Conservation (phyloP, 441 rosid species). For the Gossypium armourianum region DNA sequence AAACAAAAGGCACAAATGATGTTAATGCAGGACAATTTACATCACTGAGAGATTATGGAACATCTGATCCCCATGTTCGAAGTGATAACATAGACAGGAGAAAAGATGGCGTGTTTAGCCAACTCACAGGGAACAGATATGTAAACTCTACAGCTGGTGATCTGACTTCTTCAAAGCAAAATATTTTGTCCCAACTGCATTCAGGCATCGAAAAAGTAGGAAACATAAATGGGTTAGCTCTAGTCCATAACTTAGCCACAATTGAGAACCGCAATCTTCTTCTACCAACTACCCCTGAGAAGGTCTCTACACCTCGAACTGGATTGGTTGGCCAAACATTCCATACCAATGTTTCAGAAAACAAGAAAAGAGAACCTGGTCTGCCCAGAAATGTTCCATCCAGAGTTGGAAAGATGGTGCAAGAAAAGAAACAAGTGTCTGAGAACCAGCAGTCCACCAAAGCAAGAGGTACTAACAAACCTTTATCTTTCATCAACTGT, state of each 20-base stretch:
- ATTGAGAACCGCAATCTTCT: conserved; percentile 20
- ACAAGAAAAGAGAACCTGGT: conserved; percentile 23
- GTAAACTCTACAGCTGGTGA: conserved; percentile 17
- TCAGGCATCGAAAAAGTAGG: conserved; percentile 19
- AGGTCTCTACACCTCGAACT: conserved; percentile 23
- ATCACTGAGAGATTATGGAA: conserved; percentile 20
- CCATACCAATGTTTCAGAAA: conserved; percentile 21
- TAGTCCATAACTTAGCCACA: conserved; percentile 23
- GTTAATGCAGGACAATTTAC: conserved; percentile 19
- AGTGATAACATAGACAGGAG: conserved; percentile 13
- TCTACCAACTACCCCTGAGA: conserved; percentile 31
- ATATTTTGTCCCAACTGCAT: conserved; percentile 16
- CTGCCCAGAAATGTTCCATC: conserved; percentile 23
- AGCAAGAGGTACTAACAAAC: conserved; percentile 36
- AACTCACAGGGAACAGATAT: conserved; percentile 13
- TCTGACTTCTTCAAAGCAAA: conserved; percentile 22
- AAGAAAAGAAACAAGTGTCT: conserved; percentile 23
- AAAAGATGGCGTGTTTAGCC: conserved; percentile 12
- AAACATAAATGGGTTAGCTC: conserved; percentile 17
- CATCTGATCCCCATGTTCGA: conserved; percentile 14
- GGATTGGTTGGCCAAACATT: conserved; percentile 18
- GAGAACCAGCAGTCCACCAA: conserved; percentile 25
- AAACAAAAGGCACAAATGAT: conserved; percentile 18
- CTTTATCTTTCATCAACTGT: conserved; percentile 15
- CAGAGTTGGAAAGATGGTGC: conserved; percentile 20